Evolutionary conservation across 169 alveolate genomes (phyloP).

Genomic region (Plasmodium gallinaceum): DNA sequence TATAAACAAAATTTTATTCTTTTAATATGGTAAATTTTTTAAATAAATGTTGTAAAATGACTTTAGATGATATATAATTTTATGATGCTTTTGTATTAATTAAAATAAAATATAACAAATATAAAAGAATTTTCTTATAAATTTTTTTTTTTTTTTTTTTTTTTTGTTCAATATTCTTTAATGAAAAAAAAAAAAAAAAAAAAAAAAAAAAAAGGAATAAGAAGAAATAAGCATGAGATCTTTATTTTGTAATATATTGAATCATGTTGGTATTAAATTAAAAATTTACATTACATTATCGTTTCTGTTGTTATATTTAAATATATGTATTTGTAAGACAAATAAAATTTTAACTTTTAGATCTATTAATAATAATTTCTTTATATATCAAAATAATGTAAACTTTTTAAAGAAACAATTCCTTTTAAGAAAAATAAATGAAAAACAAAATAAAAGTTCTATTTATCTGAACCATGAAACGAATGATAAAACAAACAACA

Average conservation of each 20-base stretch:
- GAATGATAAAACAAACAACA: background rate
- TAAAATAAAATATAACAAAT: no score
- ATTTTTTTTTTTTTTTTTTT: background rate
- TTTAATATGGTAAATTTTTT: no score
- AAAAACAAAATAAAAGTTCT: constrained; percentile 11
- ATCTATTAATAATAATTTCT: constrained; percentile 13
- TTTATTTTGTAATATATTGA: constrained; percentile 15
- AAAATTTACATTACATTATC: constrained; percentile 30
- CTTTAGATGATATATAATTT: no score
- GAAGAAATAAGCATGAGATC: constrained; percentile 48
- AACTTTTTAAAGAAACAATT: constrained; percentile 14
- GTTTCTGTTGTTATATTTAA: constrained; percentile 34
- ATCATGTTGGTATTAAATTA: constrained; percentile 64
- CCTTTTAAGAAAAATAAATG: constrained; percentile 12
- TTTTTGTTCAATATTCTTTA: background rate
- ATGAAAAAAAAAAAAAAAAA: background rate
- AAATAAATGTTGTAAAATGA: no score
- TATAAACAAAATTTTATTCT: no score
- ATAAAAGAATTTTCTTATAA: background rate
- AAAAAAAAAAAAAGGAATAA: background rate
- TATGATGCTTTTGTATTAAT: no score
- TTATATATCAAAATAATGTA: constrained; percentile 13
- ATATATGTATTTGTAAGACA: constrained; percentile 6
- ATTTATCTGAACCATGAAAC: constrained; percentile 2
- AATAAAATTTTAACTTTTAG: background rate